phyloP scores from a whole-genome alignment of 495 filamentous ascomycete genomes.

The Evernia prunastri region DNA sequence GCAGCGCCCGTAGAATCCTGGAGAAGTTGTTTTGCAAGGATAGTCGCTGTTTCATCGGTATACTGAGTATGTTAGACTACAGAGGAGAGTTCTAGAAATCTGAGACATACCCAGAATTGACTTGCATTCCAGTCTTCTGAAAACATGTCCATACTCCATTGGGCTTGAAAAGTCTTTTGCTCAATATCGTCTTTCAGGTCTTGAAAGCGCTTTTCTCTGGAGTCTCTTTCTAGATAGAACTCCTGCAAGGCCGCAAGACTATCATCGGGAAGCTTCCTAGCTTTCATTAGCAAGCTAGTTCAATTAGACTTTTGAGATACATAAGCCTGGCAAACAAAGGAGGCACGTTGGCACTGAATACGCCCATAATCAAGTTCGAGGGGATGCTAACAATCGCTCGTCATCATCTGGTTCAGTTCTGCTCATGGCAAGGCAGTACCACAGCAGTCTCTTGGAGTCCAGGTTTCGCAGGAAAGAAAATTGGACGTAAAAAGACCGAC shows the following conservation, averaged over 20 bases:
- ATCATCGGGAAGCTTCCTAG: conserved; percentile 50
- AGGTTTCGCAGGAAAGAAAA: too few relatives aligned
- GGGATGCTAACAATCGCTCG: conserved; percentile 13
- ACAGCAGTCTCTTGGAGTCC: neutral
- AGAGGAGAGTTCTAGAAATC: neutral
- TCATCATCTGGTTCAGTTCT: conserved; percentile 8
- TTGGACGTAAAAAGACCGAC: neutral
- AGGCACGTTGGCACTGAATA: neutral
- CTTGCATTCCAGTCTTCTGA: conserved; percentile 74
- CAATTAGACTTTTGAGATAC: neutral
- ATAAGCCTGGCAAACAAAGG: neutral
- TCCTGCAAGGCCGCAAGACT: conserved; percentile 58
- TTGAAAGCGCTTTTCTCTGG: conserved; percentile 55
- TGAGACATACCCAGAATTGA: conserved; percentile 63
- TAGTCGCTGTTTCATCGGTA: conserved; percentile 57
- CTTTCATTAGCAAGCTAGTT: neutral
- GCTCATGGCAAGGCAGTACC: neutral
- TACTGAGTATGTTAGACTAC: conserved; percentile 45
- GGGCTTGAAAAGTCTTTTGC: conserved; percentile 30
- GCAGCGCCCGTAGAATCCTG: conserved; percentile 42
- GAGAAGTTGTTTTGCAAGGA: conserved; percentile 56
- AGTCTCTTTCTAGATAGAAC: conserved; percentile 65
- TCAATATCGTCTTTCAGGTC: conserved; percentile 50
- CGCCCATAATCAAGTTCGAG: neutral
- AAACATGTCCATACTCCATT: conserved; percentile 64